Conservation (phyloP, 2,329 filamentous ascomycete species). For the Plenodomus biglobosus region DNA sequence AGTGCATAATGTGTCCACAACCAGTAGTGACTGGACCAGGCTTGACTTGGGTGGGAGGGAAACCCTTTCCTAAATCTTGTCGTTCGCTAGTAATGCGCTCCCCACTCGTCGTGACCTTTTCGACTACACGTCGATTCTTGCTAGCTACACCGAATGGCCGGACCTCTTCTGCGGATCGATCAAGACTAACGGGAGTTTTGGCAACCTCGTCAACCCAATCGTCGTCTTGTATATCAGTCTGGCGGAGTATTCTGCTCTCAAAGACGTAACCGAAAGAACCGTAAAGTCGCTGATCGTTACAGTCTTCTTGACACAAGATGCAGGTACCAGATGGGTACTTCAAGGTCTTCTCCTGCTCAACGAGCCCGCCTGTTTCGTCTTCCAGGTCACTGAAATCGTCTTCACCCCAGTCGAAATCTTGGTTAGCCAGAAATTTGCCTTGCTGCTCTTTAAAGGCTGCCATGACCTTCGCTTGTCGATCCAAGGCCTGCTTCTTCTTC, state of each 20-base stretch:
- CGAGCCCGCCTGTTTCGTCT: constrained; percentile 58
- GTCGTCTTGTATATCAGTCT: constrained; percentile 78
- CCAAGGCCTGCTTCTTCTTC: constrained; percentile 88
- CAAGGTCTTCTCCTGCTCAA: constrained; percentile 73
- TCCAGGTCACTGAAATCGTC: constrained; percentile 76
- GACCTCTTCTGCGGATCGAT: constrained; percentile 78
- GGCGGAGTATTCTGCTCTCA: constrained; percentile 80
- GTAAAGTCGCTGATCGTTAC: constrained; percentile 83
- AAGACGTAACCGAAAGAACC: constrained; percentile 90
- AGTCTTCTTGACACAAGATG: constrained; percentile 95
- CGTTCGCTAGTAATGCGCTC: constrained; percentile 71
- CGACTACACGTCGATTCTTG: constrained; percentile 76
- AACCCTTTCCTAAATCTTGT: constrained; percentile 86
- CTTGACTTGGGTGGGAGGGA: constrained; percentile 66
- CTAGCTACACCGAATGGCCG: constrained; percentile 89
- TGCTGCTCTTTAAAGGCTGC: constrained; percentile 98
- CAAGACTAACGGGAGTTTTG: constrained; percentile 76
- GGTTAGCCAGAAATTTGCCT: constrained; percentile 88
- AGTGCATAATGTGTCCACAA: constrained; percentile 99
- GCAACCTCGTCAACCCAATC: constrained; percentile 84
- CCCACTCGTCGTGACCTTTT: constrained; percentile 74
- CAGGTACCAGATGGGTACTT: constrained; percentile 92
- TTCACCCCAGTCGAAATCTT: constrained; percentile 87
- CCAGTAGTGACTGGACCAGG: constrained; percentile 83
- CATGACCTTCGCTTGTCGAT: constrained; percentile 92